A percentile compares a stretch with the other conserved stretches of the same genome.
Conservation (phyloP, 331 rosid species). For the Prunus yedoensis region DNA sequence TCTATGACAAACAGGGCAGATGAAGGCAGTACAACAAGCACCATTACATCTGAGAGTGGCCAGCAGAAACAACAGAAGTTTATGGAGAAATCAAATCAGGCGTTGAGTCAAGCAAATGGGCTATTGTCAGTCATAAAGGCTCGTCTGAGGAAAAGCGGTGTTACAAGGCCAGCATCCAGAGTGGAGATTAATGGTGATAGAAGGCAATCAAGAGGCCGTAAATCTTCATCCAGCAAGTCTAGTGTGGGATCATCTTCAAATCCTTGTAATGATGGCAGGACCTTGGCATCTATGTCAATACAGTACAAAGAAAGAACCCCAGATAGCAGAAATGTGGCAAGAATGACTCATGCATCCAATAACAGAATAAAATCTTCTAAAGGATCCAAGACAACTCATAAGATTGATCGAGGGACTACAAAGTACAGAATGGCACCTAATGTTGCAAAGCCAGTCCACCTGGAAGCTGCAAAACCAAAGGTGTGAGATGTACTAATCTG, state of each 20-base stretch:
- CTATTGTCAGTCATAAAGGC: constrained; percentile 42
- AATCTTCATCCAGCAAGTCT: constrained; percentile 69
- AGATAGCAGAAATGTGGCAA: constrained; percentile 32
- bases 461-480: constrained; percentile 52
- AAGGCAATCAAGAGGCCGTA: constrained; percentile 43
- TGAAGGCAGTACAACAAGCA: constrained; percentile 45
- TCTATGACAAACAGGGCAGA: constrained; percentile 29
- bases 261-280: constrained; percentile 37
- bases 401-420: constrained; percentile 31
- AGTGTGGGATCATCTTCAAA: constrained; percentile 74
- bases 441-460: constrained; percentile 32
- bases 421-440: constrained; percentile 28
- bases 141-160: constrained; percentile 49
- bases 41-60: constrained; percentile 43
- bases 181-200: constrained; percentile 34
- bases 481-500: constrained; percentile 36
- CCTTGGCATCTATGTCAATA: constrained; percentile 28
- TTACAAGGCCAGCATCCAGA: constrained; percentile 39
- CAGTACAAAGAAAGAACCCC: constrained; percentile 30
- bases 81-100: constrained; percentile 39
- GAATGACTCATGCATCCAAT: constrained; percentile 37
- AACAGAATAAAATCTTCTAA: constrained; percentile 27
- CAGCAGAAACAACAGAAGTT: constrained; percentile 33
- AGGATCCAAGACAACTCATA: constrained; percentile 26
- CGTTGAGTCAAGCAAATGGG: constrained; percentile 34